phyloP scores from a whole-genome alignment of 2,329 filamentous ascomycete species.

The Sarocladiaceae sp. region DNA sequence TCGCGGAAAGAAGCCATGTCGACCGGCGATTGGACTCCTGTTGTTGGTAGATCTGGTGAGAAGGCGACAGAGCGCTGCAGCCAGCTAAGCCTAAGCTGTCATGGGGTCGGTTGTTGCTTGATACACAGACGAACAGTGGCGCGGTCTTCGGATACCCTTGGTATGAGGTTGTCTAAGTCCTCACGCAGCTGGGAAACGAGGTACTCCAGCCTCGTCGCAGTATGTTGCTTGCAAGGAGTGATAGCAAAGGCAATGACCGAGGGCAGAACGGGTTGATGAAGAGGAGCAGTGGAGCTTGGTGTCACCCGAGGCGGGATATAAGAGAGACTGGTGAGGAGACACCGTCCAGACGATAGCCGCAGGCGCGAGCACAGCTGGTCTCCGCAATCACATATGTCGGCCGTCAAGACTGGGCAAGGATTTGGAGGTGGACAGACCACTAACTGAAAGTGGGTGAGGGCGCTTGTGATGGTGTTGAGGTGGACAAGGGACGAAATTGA shows the following conservation, averaged over 20 bases:
- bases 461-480: constrained; percentile 6
- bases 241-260: constrained; percentile 12
- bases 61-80: not conserved
- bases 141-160: not conserved
- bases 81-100: not conserved
- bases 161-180: not conserved
- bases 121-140: not conserved
- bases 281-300: constrained; percentile 9
- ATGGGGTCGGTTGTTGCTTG: not conserved
- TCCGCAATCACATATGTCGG: constrained; percentile 1
- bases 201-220: constrained; percentile 20
- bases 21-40: constrained; percentile 14
- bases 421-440: not conserved
- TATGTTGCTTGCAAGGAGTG: constrained; percentile 10
- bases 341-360: not conserved
- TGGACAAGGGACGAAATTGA: not conserved
- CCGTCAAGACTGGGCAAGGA: not conserved
- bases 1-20: constrained; percentile 36
- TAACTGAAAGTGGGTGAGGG: constrained; percentile 3
- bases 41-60: not conserved
- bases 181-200: constrained; percentile 12
- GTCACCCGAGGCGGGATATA: constrained; percentile 7
- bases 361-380: not conserved
- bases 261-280: constrained; percentile 17
- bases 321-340: not conserved